A percentile compares a stretch with the other conserved stretches of the same genome.
Evolutionary conservation across 108 stramenopile species (phyloP).

Genomic region (Ochromonas danica): DNA sequence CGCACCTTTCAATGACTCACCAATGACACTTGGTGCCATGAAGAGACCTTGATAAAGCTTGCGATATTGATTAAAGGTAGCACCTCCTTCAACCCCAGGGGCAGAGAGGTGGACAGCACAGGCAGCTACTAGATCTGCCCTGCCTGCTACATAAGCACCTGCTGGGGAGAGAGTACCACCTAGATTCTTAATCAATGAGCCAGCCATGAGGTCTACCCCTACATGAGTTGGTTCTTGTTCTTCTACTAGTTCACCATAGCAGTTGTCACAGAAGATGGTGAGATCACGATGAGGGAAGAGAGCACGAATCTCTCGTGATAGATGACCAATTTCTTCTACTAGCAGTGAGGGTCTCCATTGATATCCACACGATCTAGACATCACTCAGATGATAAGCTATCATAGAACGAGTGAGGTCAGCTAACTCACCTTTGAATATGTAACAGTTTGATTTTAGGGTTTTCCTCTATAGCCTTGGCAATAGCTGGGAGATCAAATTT

Average conservation of each 20-base stretch:
- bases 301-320: constrained; percentile 28
- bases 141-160: constrained; percentile 51
- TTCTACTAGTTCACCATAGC: constrained; percentile 58
- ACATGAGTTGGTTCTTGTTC: constrained; percentile 50
- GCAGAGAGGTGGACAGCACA: constrained; percentile 37
- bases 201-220: constrained; percentile 48
- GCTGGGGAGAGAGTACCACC: constrained; percentile 44
- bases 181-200: constrained; percentile 54
- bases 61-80: constrained; percentile 48
- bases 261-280: constrained; percentile 50
- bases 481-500: constrained; percentile 30
- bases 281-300: constrained; percentile 39
- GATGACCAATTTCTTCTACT: constrained; percentile 41
- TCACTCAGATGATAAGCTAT: not conserved
- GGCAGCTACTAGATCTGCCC: constrained; percentile 37
- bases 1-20: constrained; percentile 51
- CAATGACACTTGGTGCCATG: constrained; percentile 49
- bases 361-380: constrained; percentile 46
- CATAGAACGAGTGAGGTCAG: not conserved
- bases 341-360: constrained; percentile 48
- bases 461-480: not conserved
- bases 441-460: not conserved
- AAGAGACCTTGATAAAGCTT: constrained; percentile 46
- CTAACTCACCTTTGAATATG: constrained; percentile 41
- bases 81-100: constrained; percentile 41